Conservation (phyloP, 768 basidiomycete genomes). For the Podaxis sp. region DNA sequence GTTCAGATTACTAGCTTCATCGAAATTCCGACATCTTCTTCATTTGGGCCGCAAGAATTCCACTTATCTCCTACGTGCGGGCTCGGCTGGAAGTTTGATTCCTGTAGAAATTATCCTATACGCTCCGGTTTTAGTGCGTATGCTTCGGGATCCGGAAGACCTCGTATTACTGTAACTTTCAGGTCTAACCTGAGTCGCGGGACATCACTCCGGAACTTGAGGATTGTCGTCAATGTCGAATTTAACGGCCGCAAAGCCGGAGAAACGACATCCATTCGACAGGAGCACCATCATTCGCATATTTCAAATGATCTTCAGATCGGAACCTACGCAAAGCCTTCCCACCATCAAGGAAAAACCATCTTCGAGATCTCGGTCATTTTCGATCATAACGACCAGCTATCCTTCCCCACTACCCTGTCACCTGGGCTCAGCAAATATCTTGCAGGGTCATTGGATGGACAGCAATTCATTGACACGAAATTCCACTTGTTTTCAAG, state of each 20-base stretch:
- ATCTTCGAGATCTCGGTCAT: background rate
- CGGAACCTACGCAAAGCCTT: background rate
- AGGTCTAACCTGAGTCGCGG: background rate
- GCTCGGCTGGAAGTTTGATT: background rate
- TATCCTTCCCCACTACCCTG: background rate
- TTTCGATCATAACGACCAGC: background rate
- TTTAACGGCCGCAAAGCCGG: background rate
- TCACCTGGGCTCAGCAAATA: background rate
- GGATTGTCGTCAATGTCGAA: background rate
- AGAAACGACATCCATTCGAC: background rate
- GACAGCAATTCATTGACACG: background rate
- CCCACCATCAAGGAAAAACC: background rate
- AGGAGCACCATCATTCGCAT: background rate
- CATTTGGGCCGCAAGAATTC: background rate
- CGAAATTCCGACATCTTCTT: background rate
- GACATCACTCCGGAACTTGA: background rate
- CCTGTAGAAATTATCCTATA: background rate
- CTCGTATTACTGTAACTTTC: background rate
- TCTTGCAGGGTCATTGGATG: background rate
- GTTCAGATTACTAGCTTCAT: background rate
- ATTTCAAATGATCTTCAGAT: background rate
- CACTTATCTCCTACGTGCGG: background rate
- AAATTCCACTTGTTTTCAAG: slow-evolving; percentile 10
- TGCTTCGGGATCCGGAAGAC: background rate
- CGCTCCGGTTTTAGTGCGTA: background rate